These are phyloP conservation scores for Brassica rapa DNA, from an alignment of 345 rosid genomes.

Conservation along the genomic window DNA sequence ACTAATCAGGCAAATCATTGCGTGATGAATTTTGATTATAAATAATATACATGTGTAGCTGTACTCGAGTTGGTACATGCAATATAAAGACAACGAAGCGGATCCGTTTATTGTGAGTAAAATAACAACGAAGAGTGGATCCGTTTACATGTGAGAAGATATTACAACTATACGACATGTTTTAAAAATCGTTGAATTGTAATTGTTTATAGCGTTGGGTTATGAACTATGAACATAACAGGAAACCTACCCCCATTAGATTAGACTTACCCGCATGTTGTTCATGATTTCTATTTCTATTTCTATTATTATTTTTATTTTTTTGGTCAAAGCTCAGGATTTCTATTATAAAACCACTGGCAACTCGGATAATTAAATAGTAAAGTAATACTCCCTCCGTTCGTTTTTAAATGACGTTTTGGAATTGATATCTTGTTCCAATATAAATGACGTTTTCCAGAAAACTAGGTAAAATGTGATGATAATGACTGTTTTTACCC, in stretches of 20 bases:
- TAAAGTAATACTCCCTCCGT: too few relatives aligned
- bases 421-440: too few relatives aligned
- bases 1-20: neutral
- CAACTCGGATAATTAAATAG: neutral
- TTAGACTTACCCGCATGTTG: neutral
- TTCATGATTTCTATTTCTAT: too few relatives aligned
- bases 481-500: too few relatives aligned
- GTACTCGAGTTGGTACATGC: conserved; percentile 26
- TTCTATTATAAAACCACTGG: neutral
- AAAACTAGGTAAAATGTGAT: too few relatives aligned
- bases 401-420: too few relatives aligned
- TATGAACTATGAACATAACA: too few relatives aligned
- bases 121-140: neutral
- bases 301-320: too few relatives aligned
- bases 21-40: too few relatives aligned
- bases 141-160: conserved; percentile 8
- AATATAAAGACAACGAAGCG: neutral
- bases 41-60: conserved; percentile 12
- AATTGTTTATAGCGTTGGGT: neutral
- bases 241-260: neutral
- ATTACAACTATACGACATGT: conserved; percentile 1
- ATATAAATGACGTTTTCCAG: too few relatives aligned
- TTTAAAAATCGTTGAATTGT: neutral
- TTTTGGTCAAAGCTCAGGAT: neutral
- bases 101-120: conserved; percentile 4